Evolutionary conservation across 2,329 filamentous ascomycete species (phyloP), one percentile per base, ranked within the genome.

Genomic region (Elsinoe batatas): DNA sequence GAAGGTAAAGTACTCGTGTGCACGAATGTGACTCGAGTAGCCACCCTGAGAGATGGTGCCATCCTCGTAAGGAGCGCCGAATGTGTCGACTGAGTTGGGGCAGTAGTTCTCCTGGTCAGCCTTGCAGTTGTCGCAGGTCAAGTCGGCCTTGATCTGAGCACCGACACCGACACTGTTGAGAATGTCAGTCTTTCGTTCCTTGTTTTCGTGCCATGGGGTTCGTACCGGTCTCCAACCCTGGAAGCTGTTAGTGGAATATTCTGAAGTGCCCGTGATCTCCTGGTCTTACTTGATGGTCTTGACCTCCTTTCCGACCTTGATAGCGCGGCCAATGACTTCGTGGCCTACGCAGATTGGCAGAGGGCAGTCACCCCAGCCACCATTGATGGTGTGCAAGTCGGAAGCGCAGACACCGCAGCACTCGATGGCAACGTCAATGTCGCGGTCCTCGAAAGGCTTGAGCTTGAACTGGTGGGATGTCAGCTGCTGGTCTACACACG

Each of bases 371-470:
- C 81, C 83, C 84, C 84, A 87, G 59, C 84, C 83, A 55, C 75
- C 75, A 56, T 65, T 71, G 63, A 75, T 75, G 60, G 70, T 76
- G 67, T 76, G 74, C 30, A 76, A 65, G 60, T 76, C 74, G 38
- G 70, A 73, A 51, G 71, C 73, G 67, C 75, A 78, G 56, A 78
- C 75, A 65, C 88, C 87, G 66, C 87, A 91, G 67, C 81, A 84
- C 62, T 90, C 83, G 64, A 95, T 85, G 76, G 91, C 86, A 72
- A 95, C 81, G 68, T 95, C 89, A 64, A 95, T 82, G 67, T 95
- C 89, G 71, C 88, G 80, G 68, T 91, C 87, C 61, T 85, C 88
- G 68, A 94, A 94, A 15, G 87, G 86, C 75, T 94, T 93, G 57
- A 91, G 83, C 63, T 83, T 80, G 75, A 88, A 89, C 75, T 91